Evolutionary conservation across 2,329 filamentous ascomycete genomes (phyloP), one percentile per base, ranked within the genome.

Genomic region (Coleophoma eucalyptorum): DNA sequence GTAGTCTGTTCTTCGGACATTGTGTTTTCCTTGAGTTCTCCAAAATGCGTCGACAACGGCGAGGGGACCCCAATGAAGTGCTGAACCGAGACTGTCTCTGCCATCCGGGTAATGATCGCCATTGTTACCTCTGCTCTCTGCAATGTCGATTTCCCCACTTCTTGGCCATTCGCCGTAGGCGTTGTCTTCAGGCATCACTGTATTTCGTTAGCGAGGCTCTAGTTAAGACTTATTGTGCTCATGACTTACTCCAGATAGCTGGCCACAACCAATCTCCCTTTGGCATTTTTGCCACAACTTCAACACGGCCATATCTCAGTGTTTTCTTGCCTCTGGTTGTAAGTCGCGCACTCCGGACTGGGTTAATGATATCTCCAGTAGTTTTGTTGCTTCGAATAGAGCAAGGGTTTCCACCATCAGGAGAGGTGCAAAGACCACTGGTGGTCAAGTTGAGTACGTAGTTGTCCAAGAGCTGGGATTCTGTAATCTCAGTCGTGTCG

Each of bases 251-350:
- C 59, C 58, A 60, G 38, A 75, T 72, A 2, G 68, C 68, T 31
- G 72, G 77, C 78, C 77, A 80, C 19, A 81, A 62, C 78, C 78
- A 81, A 59, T 80, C 75, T 5, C 78, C 78, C 32, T 62, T 63
- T 8, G 78, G 76, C 57, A 80, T 60, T 52, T 76, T 74, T 16
- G 78, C 78, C 3, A 73, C 70, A 7, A 82, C 75, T 58, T 82
- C 79, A 31, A 81, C 72, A 41, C 72, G 66, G 1, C 77, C 77
- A 57, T 79, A 80, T 38, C 62, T 67, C 55, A 80, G 73, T 12
- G 65, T 67, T 52, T 72, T 72, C 49, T 72, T 76, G 11, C 71
- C 71, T 51, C 69, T 69, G 8, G 77, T 80, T 20, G 67, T 72
- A 10, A 80, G 59, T 12, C 78, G 69, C 7, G 74, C 78, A 2